Base-by-base conservation (phyloP, 2,329 filamentous ascomycete genomes). In the Septoria linicola region DNA sequence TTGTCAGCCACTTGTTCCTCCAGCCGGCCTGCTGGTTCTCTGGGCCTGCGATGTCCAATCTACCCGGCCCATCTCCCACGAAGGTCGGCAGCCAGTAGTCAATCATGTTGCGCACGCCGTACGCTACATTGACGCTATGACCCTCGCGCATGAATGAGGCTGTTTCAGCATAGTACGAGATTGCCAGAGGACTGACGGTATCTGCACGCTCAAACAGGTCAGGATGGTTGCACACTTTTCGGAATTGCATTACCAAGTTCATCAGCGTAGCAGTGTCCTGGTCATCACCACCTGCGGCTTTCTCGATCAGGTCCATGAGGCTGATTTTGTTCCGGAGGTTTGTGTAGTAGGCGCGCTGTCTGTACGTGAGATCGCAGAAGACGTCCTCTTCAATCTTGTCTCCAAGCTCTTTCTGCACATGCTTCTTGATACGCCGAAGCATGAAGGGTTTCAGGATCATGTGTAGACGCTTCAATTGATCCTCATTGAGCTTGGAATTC, bases 391-490 rank as follows among this genome's bases (percentile, higher is more conserved):
- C 93, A 53, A 97, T 95, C 83, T 99, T 99, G 81, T 99, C 93
- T 40, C 93, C 93, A 41, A 99, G 83, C 70, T 99, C 93, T 72
- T 97, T 96, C 70, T 99, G 93, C 42, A 99, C 93, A 70, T 99
- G 92, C 76, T 97, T 97, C 83, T 99, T 99, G 73, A 99, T 89
- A 82, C 93, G 92, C 63, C 93, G 89, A 69, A 99, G 82, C 93
- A 99, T 99, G 77, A 99, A 99, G 0, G 93, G 93, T 74, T 99
- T 97, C 60, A 99, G 75, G 62, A 99, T 99, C 91, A 97, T 96
- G 71, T 99, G 93, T 63, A 99, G 76, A 73, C 93, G 89, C 73
- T 90, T 90, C 45, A 99, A 83, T 73, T 99, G 93, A 67, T 96
- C 92, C 69, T 99, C 93, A 66, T 99, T 99, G 53, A 99, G 85